These are phyloP conservation scores for Vitis hybrid DNA, from an alignment of 177 flowering plant genomes.

Conservation along the genomic window DNA sequence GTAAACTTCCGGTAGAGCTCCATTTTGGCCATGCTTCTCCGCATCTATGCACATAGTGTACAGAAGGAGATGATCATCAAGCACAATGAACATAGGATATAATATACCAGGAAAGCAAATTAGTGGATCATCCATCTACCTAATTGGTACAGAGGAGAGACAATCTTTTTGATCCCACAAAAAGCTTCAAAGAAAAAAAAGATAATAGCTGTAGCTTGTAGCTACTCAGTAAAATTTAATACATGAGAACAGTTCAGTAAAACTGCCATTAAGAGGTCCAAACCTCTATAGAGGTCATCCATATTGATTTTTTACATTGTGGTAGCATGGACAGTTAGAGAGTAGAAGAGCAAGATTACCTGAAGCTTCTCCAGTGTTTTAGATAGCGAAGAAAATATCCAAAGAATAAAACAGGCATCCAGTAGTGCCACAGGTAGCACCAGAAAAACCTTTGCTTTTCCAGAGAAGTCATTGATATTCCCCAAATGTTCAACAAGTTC, in stretches of 20 bases:
- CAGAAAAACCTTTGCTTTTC: conserved; percentile 59
- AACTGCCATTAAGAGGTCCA: too few species aligned
- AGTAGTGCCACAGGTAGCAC: conserved; percentile 71
- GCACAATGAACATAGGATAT: too few species aligned
- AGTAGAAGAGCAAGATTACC: conserved; percentile 31
- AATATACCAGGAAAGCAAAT: too few species aligned
- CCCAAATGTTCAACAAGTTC: conserved; percentile 82
- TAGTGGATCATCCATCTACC: too few species aligned
- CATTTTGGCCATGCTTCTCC: conserved; percentile 69
- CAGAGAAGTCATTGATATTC: conserved; percentile 69
- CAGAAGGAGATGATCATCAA: background rate
- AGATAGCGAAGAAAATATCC: conserved; percentile 81
- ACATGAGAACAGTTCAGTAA: too few species aligned
- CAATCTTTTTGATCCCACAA: too few species aligned
- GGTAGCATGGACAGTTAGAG: background rate
- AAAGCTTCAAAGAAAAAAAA: too few species aligned
- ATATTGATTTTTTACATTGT: background rate
- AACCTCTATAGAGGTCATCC: too few species aligned
- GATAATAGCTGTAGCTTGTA: too few species aligned
- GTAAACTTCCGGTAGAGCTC: conserved; percentile 78
- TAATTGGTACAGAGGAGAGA: too few species aligned
- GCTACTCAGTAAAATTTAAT: too few species aligned
- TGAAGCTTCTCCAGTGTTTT: conserved; percentile 75
- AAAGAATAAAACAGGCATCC: conserved; percentile 73
- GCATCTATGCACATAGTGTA: conserved; percentile 33